These are phyloP conservation scores for Cutaneotrichosporon sp. DNA, from an alignment of 1,284 basidiomycete species.

Conservation along the genomic window DNA sequence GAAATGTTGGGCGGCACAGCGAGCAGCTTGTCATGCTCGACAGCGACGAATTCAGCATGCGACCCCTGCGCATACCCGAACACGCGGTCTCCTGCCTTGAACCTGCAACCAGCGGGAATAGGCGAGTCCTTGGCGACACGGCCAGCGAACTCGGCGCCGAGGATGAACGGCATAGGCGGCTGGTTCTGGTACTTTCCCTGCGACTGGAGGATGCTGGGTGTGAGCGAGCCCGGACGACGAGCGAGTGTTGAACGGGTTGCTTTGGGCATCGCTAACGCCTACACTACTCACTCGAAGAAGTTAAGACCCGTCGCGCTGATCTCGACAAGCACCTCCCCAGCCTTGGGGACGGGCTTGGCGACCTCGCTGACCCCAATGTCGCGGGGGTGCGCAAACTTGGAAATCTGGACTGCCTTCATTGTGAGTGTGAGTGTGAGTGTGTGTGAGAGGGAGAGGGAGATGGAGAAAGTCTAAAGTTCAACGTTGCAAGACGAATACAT, in stretches of 20 bases:
- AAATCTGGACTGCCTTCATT: constrained; percentile 79
- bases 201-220: constrained; percentile 66
- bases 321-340: constrained; percentile 73
- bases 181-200: constrained; percentile 85
- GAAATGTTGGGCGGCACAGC: constrained; percentile 65
- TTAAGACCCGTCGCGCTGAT: constrained; percentile 59
- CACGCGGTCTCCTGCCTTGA: constrained; percentile 79
- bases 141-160: constrained; percentile 85
- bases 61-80: constrained; percentile 80
- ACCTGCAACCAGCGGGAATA: constrained; percentile 77
- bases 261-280: too few relatives aligned
- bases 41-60: constrained; percentile 70
- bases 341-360: constrained; percentile 60
- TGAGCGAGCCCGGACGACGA: neutral
- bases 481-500: too few relatives aligned
- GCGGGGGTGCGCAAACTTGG: constrained; percentile 70
- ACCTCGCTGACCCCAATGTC: constrained; percentile 64
- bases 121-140: constrained; percentile 69
- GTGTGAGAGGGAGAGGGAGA: neutral
- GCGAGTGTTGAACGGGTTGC: too few relatives aligned
- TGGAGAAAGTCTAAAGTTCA: neutral
- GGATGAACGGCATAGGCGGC: constrained; percentile 76
- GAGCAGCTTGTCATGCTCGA: constrained; percentile 58
- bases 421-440: neutral
- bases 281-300: constrained; percentile 46